Percentiles rank a stretch among this genome's conserved stretches.
These are phyloP conservation scores for Aspergillus fructus DNA, from an alignment of 2,329 filamentous ascomycete species.

Conservation along the genomic window DNA sequence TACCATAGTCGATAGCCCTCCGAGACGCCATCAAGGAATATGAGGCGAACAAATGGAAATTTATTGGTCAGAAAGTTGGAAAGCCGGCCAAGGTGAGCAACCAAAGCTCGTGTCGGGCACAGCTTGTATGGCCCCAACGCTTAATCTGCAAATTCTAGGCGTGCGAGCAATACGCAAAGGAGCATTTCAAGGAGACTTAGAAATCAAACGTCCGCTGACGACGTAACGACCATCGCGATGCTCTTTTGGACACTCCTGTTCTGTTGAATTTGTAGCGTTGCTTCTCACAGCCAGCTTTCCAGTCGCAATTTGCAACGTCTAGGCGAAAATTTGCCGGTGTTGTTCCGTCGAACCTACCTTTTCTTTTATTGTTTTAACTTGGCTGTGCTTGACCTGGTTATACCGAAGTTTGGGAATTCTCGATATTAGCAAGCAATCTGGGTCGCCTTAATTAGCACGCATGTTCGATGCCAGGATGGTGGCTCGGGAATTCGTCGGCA, in stretches of 20 bases:
- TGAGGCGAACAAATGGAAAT: slow-evolving; percentile 98
- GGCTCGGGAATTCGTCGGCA: neutral
- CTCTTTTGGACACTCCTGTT: slow-evolving; percentile 11
- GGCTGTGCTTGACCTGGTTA: slow-evolving; percentile 1
- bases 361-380: slow-evolving; percentile 10
- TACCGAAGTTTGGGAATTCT: slow-evolving; percentile 4
- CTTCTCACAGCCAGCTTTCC: slow-evolving; percentile 4
- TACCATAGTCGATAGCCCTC: slow-evolving; percentile 51
- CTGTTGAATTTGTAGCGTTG: slow-evolving; percentile 14
- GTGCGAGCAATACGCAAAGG: slow-evolving; percentile 92
- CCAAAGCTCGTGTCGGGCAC: slow-evolving; percentile 14
- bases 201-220: slow-evolving; percentile 29
- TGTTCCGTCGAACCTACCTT: slow-evolving; percentile 2
- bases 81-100: slow-evolving; percentile 84
- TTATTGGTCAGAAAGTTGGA: slow-evolving; percentile 92
- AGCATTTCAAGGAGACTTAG: slow-evolving; percentile 68
- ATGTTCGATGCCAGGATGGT: neutral
- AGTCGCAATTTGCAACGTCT: slow-evolving; percentile 10
- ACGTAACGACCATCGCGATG: slow-evolving; percentile 33
- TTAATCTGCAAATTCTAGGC: slow-evolving; percentile 52
- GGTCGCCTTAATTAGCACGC: neutral
- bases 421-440: neutral
- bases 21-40: slow-evolving; percentile 97
- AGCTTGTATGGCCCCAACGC: neutral
- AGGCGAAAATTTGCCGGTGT: slow-evolving; percentile 13